phyloP scores from a whole-genome alignment of 441 rosid genomes.

The Populus tomentosa region DNA sequence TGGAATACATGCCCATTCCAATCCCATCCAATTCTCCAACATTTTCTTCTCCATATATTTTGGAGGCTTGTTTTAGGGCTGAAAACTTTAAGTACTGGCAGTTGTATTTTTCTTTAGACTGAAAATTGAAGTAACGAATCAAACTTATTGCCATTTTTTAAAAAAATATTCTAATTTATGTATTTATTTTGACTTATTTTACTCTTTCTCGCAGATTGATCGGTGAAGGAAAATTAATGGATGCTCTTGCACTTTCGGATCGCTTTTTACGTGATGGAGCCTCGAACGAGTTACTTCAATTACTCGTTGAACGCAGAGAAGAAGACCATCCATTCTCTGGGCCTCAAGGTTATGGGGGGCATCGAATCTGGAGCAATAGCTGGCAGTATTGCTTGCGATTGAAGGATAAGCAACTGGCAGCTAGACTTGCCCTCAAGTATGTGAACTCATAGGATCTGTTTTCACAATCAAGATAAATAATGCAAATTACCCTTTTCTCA shows the following conservation, averaged over 20 bases:
- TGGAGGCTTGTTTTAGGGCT: not conserved
- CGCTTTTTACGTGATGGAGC: constrained; percentile 93
- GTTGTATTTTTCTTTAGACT: not conserved
- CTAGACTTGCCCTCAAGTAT: constrained; percentile 87
- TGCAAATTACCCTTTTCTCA: not conserved
- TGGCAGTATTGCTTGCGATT: constrained; percentile 99
- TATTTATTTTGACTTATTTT: not conserved
- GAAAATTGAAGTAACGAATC: not conserved
- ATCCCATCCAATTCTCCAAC: not conserved
- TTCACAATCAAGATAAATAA: not conserved
- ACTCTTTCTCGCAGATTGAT: constrained; percentile 53
- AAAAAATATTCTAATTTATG: not conserved
- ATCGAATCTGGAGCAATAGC: constrained; percentile 69
- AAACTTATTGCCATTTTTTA: not conserved
- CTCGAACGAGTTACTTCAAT: constrained; percentile 83
- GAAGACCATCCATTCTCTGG: constrained; percentile 56
- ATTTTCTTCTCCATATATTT: not conserved
- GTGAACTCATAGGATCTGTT: constrained; percentile 16
- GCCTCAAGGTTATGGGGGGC: constrained; percentile 59
- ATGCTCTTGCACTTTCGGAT: constrained; percentile 99
- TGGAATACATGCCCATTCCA: constrained; percentile 1
- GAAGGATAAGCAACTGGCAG: constrained; percentile 92
- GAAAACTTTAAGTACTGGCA: not conserved
- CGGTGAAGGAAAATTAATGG: constrained; percentile 88
- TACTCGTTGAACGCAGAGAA: constrained; percentile 74